Base-by-base conservation (phyloP, 2,329 filamentous ascomycete species). In the Diaporthe humulicola region DNA sequence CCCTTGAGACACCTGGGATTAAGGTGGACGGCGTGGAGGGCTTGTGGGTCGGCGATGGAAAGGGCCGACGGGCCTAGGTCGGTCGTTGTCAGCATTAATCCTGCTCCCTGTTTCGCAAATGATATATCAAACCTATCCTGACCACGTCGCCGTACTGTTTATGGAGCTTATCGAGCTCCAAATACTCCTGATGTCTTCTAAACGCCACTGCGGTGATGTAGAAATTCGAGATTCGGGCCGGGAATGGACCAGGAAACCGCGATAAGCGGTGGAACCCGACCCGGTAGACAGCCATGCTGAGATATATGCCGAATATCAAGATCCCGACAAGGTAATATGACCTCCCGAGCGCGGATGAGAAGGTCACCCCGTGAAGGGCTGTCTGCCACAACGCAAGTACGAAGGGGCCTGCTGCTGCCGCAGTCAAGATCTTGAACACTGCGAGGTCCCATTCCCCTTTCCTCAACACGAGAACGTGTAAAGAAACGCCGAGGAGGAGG, bases 281-380 rank as follows among this genome's bases (percentile, higher is more conserved):
- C 14, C 74, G 61, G n/a, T 75, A 75, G 57, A 75, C 38, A 22
- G 58, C 25, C 45, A 75, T 75, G 50, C 74, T 75, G 40, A 71
- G 70, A 36, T 28, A 72, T 22, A 61, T 60, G n/a, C 73, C 69
- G 12, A 52, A 42, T 15, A 72, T 36, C 28, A 48, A 52, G 50
- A 22, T 54, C 3, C n/a, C 50, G 36, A 67, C 69, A 19, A 74
- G 48, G 22, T 28, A 60, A 10, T 36, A 48, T 15, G 73, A 71
- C 9, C 40, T 54, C 52, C 36, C 54, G 57, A 61, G 30, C 9
- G 58, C 38, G 17, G 58, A 57, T 30, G 58, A 74, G 30, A 69
- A 28, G 15, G 19, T 30, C 14, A 22, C 19, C 19, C 6, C 52
- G 4, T 45, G 40, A 58, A 61, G 42, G 30, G 7, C 25, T 8